Evolutionary conservation across 257 asterid genomes (phyloP), one percentile per base, ranked within the genome.

Genomic region (Anisodus acutangulus): DNA sequence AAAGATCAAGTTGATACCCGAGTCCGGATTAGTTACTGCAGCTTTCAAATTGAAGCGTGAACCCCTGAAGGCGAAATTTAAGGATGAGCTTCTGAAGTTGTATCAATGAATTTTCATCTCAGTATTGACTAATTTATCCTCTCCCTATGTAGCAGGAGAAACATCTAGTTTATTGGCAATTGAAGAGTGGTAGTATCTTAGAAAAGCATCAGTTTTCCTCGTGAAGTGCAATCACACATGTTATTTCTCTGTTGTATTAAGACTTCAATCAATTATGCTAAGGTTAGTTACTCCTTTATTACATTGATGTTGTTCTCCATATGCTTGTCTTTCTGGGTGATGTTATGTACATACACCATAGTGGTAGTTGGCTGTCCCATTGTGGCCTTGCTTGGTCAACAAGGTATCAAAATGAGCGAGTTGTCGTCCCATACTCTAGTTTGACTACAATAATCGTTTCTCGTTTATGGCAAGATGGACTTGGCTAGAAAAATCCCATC

Each of bases 11-110:
- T 47, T 95, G 89, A 76, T 92, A 91, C 89, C 97, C 1, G 98
- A 95, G 86, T 89, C 95, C 1, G 99, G 99, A 81, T 85, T 95
- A 90, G 98, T 94, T 59, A 94, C 98, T 62, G 97, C 98, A 51
- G 98, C 99, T 51, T 90, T 95, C 79, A 95, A 95, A 80, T 70
- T 95, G 78, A 95, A 93, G 91, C 91, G 99, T 90, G 99, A 95
- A 88, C 97, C 89, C 51, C 12, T 95, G 87, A 95, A 93, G 89
- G 83, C 87, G 69, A 92, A 88, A 87, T 94, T 90, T 41, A 92
- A 91, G 80, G 94, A 91, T 55, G 97, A 89, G 82, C 97, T 95
- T 69, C 85, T 90, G 39, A 90, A 87, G 60, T 80, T 94, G 74
- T 95, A 95, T 84, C 88, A 86, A 85, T 95, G 94, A 94, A 80